These are phyloP conservation scores for Penicillium sp. DNA, from an alignment of 2,329 filamentous ascomycete species.

Conservation along the genomic window DNA sequence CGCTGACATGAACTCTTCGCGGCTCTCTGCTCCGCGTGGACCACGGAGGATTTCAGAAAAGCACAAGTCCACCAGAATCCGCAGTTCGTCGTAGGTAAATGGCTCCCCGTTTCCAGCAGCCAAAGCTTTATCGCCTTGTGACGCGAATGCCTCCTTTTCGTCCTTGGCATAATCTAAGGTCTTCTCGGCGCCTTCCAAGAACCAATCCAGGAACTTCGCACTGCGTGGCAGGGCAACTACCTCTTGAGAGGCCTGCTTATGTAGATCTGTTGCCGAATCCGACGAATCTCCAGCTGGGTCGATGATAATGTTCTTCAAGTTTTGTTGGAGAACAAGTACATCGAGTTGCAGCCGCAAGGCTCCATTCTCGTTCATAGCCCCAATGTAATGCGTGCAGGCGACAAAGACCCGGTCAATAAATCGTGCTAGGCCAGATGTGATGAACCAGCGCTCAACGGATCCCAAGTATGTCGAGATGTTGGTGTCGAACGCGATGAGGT, in stretches of 20 bases:
- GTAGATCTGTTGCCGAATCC: slow-evolving; percentile 2
- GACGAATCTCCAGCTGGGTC: slow-evolving; percentile 23
- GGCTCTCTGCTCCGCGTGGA: slow-evolving; percentile 41
- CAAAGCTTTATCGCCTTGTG: slow-evolving; percentile 35
- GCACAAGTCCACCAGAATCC: slow-evolving; percentile 47
- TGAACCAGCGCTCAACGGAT: slow-evolving; percentile 67
- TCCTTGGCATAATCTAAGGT: slow-evolving; percentile 46
- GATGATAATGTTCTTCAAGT: slow-evolving; percentile 83
- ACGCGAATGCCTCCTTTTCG: slow-evolving; percentile 43
- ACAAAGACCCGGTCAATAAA: slow-evolving; percentile 80
- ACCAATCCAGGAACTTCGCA: slow-evolving; percentile 50
- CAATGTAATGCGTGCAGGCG: slow-evolving; percentile 66
- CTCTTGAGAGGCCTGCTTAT: slow-evolving; percentile 28
- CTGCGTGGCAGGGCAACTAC: slow-evolving; percentile 44
- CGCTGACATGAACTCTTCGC: slow-evolving; percentile 48
- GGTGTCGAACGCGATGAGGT: slow-evolving; percentile 84
- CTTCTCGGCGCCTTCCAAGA: slow-evolving; percentile 48
- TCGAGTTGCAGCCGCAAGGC: slow-evolving; percentile 89
- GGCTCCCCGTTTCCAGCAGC: slow-evolving; percentile 43
- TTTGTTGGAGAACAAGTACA: slow-evolving; percentile 91
- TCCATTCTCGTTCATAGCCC: slow-evolving; percentile 80
- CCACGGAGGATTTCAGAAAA: slow-evolving; percentile 47
- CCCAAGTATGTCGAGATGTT: slow-evolving; percentile 73
- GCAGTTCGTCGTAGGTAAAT: slow-evolving; percentile 48
- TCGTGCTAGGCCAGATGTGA: slow-evolving; percentile 71